Percentiles rank a stretch among this genome's conserved stretches.
Evolutionary conservation across 169 alveolate genomes (phyloP).

Genomic region (Babesia bigemina): DNA sequence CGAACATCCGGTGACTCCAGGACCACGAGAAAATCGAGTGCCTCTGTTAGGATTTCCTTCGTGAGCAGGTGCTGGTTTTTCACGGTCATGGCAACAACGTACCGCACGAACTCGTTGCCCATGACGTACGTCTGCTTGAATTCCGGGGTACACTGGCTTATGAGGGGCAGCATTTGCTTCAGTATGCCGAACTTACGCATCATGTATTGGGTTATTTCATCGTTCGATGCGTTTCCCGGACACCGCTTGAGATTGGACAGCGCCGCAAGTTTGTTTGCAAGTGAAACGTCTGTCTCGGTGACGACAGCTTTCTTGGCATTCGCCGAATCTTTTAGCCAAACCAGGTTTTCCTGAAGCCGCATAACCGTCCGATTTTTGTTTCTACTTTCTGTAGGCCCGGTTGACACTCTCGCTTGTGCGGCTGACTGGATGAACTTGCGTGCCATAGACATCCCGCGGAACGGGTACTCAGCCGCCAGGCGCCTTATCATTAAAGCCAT

Average conservation of each 20-base stretch:
- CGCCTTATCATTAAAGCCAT: too few species aligned
- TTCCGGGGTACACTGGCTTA: neutral
- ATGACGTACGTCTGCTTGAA: slow-evolving; percentile 28
- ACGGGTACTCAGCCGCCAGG: too few species aligned
- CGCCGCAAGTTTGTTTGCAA: slow-evolving; percentile 33
- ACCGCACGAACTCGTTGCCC: slow-evolving; percentile 11
- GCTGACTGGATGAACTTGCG: too few species aligned
- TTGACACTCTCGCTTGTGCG: neutral
- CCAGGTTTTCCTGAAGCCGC: slow-evolving; percentile 31
- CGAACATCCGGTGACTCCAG: slow-evolving; percentile 1
- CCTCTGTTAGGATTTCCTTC: slow-evolving; percentile 17
- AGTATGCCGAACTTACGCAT: slow-evolving; percentile 5
- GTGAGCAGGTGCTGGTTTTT: neutral
- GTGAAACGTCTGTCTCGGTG: slow-evolving; percentile 10
- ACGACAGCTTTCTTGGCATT: neutral
- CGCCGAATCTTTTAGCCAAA: slow-evolving; percentile 26
- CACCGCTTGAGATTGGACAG: slow-evolving; percentile 20
- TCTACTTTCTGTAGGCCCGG: neutral
- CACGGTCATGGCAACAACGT: slow-evolving; percentile 6
- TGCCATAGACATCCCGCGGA: too few species aligned
- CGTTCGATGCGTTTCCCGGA: slow-evolving; percentile 13
- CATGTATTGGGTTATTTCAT: slow-evolving; percentile 5
- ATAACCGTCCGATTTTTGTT: neutral
- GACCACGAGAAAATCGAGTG: slow-evolving; percentile 12
- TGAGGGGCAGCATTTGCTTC: slow-evolving; percentile 18